Conservation (phyloP, 2,329 filamentous ascomycete species). For the Albifimbria verrucaria region DNA sequence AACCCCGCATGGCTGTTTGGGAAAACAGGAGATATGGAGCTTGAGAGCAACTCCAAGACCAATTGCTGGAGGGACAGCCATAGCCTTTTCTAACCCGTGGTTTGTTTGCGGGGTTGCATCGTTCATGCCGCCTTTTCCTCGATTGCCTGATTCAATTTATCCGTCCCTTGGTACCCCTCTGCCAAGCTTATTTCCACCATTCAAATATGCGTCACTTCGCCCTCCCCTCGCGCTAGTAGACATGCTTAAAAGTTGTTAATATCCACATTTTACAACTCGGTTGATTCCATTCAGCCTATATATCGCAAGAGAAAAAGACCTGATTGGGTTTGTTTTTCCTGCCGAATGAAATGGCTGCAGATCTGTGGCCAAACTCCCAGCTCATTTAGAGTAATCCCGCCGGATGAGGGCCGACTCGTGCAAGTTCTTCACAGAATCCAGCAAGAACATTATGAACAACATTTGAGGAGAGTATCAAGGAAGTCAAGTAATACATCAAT, state of each 20-base stretch:
- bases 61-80: not conserved
- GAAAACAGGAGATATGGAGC: not conserved
- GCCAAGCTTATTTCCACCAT: not conserved
- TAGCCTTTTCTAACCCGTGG: not conserved
- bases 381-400: too few relatives aligned
- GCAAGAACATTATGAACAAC: too few relatives aligned
- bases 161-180: not conserved
- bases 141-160: not conserved
- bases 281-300: not conserved
- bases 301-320: too few relatives aligned
- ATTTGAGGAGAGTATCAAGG: too few relatives aligned
- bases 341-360: too few relatives aligned
- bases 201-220: not conserved
- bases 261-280: too few relatives aligned
- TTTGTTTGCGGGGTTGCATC: not conserved
- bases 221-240: not conserved
- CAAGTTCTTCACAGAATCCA: too few relatives aligned
- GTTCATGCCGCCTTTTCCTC: not conserved
- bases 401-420: too few relatives aligned
- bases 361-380: too few relatives aligned
- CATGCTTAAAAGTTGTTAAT: too few relatives aligned
- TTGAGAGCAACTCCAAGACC: not conserved
- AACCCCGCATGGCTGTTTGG: conserved; percentile 8
- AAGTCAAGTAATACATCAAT: too few relatives aligned
- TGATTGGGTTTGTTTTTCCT: too few relatives aligned